Evolutionary conservation across 2,329 filamentous ascomycete genomes (phyloP).

Genomic region (Aspergillus sp.): DNA sequence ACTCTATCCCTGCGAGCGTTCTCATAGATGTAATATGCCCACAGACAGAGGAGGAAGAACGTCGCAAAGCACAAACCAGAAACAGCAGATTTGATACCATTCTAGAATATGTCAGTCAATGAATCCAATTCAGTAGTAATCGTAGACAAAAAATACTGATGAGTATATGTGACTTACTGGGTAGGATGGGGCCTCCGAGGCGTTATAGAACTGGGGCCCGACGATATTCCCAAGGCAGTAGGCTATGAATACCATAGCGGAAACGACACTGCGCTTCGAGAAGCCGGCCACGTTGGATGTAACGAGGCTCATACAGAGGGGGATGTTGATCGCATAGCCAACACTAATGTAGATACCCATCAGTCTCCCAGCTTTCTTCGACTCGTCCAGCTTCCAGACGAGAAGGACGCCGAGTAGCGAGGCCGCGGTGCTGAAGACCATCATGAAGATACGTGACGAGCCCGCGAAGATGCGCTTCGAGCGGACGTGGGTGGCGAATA

Average conservation of each 20-base stretch:
- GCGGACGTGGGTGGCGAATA: slow-evolving; percentile 27
- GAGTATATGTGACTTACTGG: slow-evolving; percentile 16
- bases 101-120: slow-evolving; percentile 17
- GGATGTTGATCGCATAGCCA: slow-evolving; percentile 36
- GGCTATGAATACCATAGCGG: slow-evolving; percentile 52
- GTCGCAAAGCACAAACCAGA: slow-evolving; percentile 29
- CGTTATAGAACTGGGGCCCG: slow-evolving; percentile 34
- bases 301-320: slow-evolving; percentile 33
- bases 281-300: slow-evolving; percentile 38
- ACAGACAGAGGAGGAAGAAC: slow-evolving; percentile 30
- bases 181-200: slow-evolving; percentile 31
- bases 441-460: slow-evolving; percentile 29
- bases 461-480: slow-evolving; percentile 5
- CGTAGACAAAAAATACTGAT: no score
- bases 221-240: slow-evolving; percentile 37
- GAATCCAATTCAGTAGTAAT: no score
- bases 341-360: slow-evolving; percentile 30
- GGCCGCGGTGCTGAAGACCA: slow-evolving; percentile 31
- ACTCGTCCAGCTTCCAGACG: slow-evolving; percentile 28
- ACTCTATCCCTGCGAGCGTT: slow-evolving; percentile 29
- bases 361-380: slow-evolving; percentile 28
- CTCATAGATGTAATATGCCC: slow-evolving; percentile 30
- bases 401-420: slow-evolving; percentile 34
- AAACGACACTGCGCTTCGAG: slow-evolving; percentile 35
- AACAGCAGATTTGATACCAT: slow-evolving; percentile 33